A percentile compares a stretch with the other conserved stretches of the same genome.
These are phyloP conservation scores for Sporothrix globosa DNA, from an alignment of 2,329 filamentous ascomycete genomes.

Conservation along the genomic window DNA sequence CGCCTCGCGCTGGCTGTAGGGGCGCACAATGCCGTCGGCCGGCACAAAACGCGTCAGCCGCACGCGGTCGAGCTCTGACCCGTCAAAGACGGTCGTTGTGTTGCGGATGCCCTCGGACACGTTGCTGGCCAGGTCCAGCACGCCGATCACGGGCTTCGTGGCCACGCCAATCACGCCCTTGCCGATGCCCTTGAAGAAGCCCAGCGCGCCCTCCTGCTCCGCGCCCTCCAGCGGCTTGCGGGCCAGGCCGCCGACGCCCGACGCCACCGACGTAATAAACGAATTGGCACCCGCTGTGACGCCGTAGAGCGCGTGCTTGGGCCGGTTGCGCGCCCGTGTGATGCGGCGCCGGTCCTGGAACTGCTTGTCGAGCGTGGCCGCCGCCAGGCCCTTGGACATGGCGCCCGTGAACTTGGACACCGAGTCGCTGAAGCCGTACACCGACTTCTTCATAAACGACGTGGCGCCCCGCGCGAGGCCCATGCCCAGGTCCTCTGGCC, in stretches of 20 bases:
- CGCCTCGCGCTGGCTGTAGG: conserved; percentile 92
- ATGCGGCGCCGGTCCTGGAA: conserved; percentile 97
- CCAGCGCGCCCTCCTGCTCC: conserved; percentile 89
- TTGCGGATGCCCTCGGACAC: conserved; percentile 97
- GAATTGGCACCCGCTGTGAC: conserved; percentile 95
- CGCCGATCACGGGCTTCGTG: conserved; percentile 94
- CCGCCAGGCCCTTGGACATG: conserved; percentile 93
- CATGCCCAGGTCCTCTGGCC: conserved; percentile 90
- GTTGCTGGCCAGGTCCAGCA: conserved; percentile 95
- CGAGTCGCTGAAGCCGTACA: conserved; percentile 95
- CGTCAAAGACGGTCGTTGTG: conserved; percentile 97
- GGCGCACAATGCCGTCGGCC: conserved; percentile 87
- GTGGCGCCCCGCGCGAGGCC: conserved; percentile 96
- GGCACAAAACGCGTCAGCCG: conserved; percentile 92
- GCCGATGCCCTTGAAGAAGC: conserved; percentile 96
- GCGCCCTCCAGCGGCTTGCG: conserved; percentile 93
- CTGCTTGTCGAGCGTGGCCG: conserved; percentile 95
- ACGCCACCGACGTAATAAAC: conserved; percentile 88
- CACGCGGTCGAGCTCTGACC: conserved; percentile 89
- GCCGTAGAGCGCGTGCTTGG: conserved; percentile 95
- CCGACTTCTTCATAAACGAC: conserved; percentile 97
- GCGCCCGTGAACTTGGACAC: conserved; percentile 98
- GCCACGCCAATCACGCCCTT: conserved; percentile 93
- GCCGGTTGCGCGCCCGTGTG: conserved; percentile 86
- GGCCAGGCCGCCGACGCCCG: conserved; percentile 89